phyloP scores from a whole-genome alignment of 2,329 filamentous ascomycete genomes.

The Cadophora sp. region DNA sequence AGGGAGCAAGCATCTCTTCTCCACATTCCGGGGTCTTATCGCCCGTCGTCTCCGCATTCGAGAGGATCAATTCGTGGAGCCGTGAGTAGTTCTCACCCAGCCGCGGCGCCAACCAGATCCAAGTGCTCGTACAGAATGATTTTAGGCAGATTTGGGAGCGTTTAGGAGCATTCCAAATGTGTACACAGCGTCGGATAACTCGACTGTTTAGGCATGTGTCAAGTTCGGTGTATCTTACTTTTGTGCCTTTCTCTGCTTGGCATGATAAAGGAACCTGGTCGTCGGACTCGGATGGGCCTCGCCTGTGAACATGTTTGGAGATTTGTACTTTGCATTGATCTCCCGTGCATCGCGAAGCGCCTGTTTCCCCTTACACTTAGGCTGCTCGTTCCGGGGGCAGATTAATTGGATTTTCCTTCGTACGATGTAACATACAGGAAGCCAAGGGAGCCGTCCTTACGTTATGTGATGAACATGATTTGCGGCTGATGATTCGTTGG shows the following conservation, averaged over 20 bases:
- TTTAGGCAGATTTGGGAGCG: slow-evolving; percentile 13
- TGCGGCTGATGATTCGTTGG: slow-evolving; percentile 15
- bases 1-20: slow-evolving; percentile 11
- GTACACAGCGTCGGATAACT: slow-evolving; percentile 1
- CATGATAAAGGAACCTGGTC: slow-evolving; percentile 16
- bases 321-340: slow-evolving; percentile 26
- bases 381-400: slow-evolving; percentile 25
- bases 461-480: slow-evolving; percentile 9
- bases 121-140: background rate
- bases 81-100: slow-evolving; percentile 4
- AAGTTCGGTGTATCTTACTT: background rate
- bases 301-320: slow-evolving; percentile 18
- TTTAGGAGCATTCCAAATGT: slow-evolving; percentile 1
- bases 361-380: slow-evolving; percentile 24
- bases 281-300: slow-evolving; percentile 17
- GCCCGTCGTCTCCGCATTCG: slow-evolving; percentile 26
- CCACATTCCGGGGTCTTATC: slow-evolving; percentile 24
- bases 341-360: slow-evolving; percentile 28
- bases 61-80: slow-evolving; percentile 18
- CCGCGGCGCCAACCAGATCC: slow-evolving; percentile 2
- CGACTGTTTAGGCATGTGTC: slow-evolving; percentile 22
- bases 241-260: slow-evolving; percentile 7
- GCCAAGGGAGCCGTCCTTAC: background rate
- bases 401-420: background rate
- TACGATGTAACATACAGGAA: slow-evolving; percentile 2